Conservation (phyloP, 805 yeast species). For the Isabelozyma heimii region DNA sequence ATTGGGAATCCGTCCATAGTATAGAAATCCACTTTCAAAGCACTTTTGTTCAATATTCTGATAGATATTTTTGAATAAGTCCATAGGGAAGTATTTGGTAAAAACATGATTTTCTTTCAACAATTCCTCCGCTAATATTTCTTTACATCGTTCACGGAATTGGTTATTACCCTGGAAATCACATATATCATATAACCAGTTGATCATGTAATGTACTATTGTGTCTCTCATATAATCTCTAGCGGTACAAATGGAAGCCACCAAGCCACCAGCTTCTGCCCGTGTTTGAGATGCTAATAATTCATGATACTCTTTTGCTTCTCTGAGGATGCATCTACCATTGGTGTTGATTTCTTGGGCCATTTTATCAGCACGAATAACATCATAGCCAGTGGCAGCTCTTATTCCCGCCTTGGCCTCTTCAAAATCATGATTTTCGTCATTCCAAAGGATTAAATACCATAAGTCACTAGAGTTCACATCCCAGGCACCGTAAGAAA, state of each 20-base stretch:
- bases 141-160: slow-evolving; percentile 19
- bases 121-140: slow-evolving; percentile 41
- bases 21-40: slow-evolving; percentile 31
- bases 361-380: slow-evolving; percentile 25
- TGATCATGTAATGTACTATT: slow-evolving; percentile 42
- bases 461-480: slow-evolving; percentile 31
- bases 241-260: slow-evolving; percentile 52
- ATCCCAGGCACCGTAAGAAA: slow-evolving; percentile 32
- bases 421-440: slow-evolving; percentile 63
- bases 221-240: slow-evolving; percentile 51
- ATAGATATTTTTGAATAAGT: slow-evolving; percentile 16
- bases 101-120: slow-evolving; percentile 33
- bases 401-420: slow-evolving; percentile 51
- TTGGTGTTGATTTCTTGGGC: slow-evolving; percentile 46
- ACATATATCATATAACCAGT: slow-evolving; percentile 49
- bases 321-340: slow-evolving; percentile 51
- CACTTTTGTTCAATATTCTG: slow-evolving; percentile 15
- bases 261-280: slow-evolving; percentile 49
- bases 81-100: slow-evolving; percentile 24
- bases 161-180: slow-evolving; percentile 16
- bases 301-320: slow-evolving; percentile 17
- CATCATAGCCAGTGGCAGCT: slow-evolving; percentile 25
- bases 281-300: slow-evolving; percentile 32
- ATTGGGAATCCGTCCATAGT: slow-evolving; percentile 24
- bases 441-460: slow-evolving; percentile 69